Evolutionary conservation across 108 stramenopile genomes (phyloP).

Genomic region (Hondaea fermentalgiana): DNA sequence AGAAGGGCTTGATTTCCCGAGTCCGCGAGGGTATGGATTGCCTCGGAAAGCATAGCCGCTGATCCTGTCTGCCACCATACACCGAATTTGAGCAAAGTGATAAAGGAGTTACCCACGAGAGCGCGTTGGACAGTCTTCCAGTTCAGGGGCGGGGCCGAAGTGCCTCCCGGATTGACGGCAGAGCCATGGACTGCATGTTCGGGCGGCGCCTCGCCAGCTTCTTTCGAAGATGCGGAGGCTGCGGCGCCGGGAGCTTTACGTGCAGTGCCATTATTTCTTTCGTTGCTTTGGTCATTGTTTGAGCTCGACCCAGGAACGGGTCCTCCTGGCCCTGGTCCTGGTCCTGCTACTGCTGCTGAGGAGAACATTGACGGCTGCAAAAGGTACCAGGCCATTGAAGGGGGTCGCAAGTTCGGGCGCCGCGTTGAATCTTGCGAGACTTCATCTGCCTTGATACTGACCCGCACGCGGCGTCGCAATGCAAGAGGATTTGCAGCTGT

Average conservation of each 20-base stretch:
- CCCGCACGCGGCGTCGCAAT: too few relatives aligned
- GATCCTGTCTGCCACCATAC: constrained; percentile 78
- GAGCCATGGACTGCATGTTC: not conserved
- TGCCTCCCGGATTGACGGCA: not conserved
- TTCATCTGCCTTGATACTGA: too few relatives aligned
- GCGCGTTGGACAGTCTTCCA: constrained; percentile 44
- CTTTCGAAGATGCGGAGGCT: too few relatives aligned
- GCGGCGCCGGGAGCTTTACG: too few relatives aligned
- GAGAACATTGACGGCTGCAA: not conserved
- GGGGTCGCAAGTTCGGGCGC: not conserved
- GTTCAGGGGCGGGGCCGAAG: not conserved
- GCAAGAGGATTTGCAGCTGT: too few relatives aligned
- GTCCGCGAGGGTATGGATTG: constrained; percentile 84
- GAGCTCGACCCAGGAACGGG: not conserved
- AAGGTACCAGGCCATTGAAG: not conserved
- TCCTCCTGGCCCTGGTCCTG: not conserved
- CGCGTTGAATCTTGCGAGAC: not conserved
- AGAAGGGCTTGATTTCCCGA: constrained; percentile 84
- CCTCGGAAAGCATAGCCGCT: constrained; percentile 83
- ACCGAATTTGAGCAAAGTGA: constrained; percentile 70
- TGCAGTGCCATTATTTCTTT: not conserved
- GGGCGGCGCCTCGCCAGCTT: not conserved
- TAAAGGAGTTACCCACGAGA: constrained; percentile 75
- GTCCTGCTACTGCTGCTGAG: not conserved
- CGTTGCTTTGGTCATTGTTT: not conserved